These are phyloP conservation scores for Laguncularia racemosa DNA, from an alignment of 345 rosid genomes.

Conservation along the genomic window DNA sequence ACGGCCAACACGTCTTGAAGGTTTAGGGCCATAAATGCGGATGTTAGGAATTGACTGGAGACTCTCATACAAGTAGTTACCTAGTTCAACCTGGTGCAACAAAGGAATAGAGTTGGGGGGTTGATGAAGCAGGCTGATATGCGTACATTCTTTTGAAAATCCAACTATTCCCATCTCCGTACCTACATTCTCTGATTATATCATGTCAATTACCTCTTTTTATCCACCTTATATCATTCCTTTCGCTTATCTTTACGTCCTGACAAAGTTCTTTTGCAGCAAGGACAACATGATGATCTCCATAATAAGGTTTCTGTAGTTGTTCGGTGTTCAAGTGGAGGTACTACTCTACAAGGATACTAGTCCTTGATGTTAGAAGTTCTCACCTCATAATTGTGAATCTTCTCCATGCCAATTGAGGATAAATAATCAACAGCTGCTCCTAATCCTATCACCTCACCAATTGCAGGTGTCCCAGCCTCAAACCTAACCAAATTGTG, in stretches of 20 bases:
- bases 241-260: no score
- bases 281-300: no score
- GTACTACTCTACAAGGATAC: no score
- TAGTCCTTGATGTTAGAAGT: not conserved
- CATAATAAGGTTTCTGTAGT: no score
- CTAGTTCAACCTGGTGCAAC: constrained; percentile 49
- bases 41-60: constrained; percentile 50
- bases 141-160: no score
- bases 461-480: constrained; percentile 99
- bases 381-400: constrained; percentile 82
- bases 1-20: constrained; percentile 47
- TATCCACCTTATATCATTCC: no score
- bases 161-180: not conserved
- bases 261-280: no score
- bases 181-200: no score
- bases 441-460: constrained; percentile 91
- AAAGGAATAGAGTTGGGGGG: no score
- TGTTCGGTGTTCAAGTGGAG: no score
- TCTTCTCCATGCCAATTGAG: constrained; percentile 69
- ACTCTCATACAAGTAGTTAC: constrained; percentile 60
- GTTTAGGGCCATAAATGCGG: constrained; percentile 82
- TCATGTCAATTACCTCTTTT: no score
- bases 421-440: constrained; percentile 88
- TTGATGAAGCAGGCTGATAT: no score
- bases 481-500: constrained; percentile 53